Evolutionary conservation across 192 early-diverging fungal species (phyloP).

Genomic region (Linderina pennispora): DNA sequence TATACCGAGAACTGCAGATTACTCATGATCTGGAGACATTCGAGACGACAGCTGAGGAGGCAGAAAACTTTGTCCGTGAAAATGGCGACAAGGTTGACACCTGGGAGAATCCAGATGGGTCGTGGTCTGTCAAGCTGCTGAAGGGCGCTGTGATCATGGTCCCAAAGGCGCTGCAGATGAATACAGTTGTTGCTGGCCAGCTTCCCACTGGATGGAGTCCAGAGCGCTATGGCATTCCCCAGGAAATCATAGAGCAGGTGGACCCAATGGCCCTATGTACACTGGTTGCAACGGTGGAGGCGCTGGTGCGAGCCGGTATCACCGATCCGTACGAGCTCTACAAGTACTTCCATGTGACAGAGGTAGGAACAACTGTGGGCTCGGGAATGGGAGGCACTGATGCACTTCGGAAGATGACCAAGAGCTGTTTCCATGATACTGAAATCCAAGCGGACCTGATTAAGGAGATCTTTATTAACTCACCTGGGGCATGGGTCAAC

Average conservation of each 20-base stretch:
- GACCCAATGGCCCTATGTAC: constrained; percentile 84
- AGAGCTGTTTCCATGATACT: constrained; percentile 66
- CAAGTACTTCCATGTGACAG: constrained; percentile 91
- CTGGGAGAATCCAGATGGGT: constrained; percentile 38
- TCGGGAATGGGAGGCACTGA: constrained; percentile 83
- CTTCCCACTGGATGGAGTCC: constrained; percentile 94
- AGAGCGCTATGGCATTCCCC: constrained; percentile 83
- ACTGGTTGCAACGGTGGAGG: constrained; percentile 87
- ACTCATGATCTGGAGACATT: constrained; percentile 82
- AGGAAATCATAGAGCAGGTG: constrained; percentile 84
- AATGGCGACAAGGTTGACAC: constrained; percentile 75
- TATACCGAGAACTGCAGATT: constrained; percentile 82
- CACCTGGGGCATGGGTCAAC: constrained; percentile 94
- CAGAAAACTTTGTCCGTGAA: constrained; percentile 72
- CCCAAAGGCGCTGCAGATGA: constrained; percentile 82
- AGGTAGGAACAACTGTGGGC: constrained; percentile 86
- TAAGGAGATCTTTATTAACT: constrained; percentile 94
- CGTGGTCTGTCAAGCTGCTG: constrained; percentile 70
- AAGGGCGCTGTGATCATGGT: constrained; percentile 86
- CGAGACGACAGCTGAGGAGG: constrained; percentile 83
- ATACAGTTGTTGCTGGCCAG: constrained; percentile 78
- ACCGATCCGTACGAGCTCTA: constrained; percentile 97
- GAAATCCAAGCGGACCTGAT: constrained; percentile 78
- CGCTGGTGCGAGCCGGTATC: constrained; percentile 81
- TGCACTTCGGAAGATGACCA: constrained; percentile 65